Conservation (phyloP, 768 basidiomycete genomes). For the Pleurotus cornucopiae region DNA sequence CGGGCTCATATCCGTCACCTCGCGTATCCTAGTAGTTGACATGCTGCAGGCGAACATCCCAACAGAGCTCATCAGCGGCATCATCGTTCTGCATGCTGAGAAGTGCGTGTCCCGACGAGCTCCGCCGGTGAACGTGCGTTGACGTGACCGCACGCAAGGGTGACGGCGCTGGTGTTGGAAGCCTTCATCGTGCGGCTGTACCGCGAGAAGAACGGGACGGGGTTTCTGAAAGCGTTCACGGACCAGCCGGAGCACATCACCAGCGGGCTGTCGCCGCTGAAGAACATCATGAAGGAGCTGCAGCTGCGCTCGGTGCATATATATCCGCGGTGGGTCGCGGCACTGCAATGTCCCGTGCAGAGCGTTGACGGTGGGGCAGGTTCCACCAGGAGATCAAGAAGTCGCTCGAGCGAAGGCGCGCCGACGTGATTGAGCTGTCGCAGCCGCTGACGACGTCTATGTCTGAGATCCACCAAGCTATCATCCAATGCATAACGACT, state of each 20-base stretch:
- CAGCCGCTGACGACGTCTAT: constrained; percentile 83
- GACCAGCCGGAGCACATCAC: constrained; percentile 96
- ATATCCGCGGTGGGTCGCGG: constrained; percentile 69
- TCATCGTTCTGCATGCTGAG: constrained; percentile 90
- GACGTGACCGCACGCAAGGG: constrained; percentile 39
- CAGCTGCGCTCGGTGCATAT: constrained; percentile 87
- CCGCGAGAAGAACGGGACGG: constrained; percentile 82
- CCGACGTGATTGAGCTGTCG: constrained; percentile 89
- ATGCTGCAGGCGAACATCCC: constrained; percentile 88
- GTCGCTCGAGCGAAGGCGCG: constrained; percentile 75
- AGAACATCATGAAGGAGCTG: constrained; percentile 89
- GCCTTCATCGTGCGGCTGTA: constrained; percentile 92
- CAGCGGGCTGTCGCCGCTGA: constrained; percentile 86
- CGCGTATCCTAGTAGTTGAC: constrained; percentile 91
- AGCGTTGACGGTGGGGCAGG: constrained; percentile 32
- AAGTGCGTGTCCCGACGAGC: constrained; percentile 40
- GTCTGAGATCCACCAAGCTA: constrained; percentile 88
- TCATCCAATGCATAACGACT: constrained; percentile 90
- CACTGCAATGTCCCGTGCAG: background rate
- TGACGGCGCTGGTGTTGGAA: constrained; percentile 79
- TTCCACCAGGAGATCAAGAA: constrained; percentile 89
- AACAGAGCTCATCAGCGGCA: constrained; percentile 79
- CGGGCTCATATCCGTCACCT: constrained; percentile 88
- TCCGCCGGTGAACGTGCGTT: background rate
- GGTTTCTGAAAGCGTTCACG: constrained; percentile 95